Evolutionary conservation across 108 stramenopile species (phyloP), one percentile per base, ranked within the genome.

Genomic region (Nitzschia sp.): DNA sequence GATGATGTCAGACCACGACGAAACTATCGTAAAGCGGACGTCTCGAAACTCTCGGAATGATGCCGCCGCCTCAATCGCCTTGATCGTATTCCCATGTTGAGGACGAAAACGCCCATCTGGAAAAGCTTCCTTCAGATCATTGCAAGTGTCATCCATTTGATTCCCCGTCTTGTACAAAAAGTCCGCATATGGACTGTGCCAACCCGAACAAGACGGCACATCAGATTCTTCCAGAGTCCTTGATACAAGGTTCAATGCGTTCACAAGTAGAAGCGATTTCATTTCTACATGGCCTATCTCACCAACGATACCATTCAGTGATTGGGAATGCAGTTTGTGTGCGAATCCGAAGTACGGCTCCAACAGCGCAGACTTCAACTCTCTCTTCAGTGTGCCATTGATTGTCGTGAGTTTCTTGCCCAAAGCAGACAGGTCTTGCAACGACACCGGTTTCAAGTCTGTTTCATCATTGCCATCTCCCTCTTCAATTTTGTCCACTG

Each of bases 41-140:
- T 72, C 71, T 15, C 53, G 64, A 51, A 74, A 57, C 50, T 68
- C 65, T 8, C 73, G 73, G 21, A 74, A 74, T 0, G 65, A 48
- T 0, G 73, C 53, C 15, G 73, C 73, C 11, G 73, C 65, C 8
- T 41, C 11, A 8, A 74, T 54, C 6, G 73, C 65, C 20, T 8
- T 1, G 19, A 52, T 14, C 6, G 40, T 46, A 34, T 71, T 63
- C 17, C 34, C 41, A 63, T 57, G 19, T 37, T 68, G 54, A 20
- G 67, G 67, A 6, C 55, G 67, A 25, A 68, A 56, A 2, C 53
- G 40, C 3, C 55, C 67, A 53, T 68, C 67, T 24, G 67, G 67
- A 25, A 50, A 68, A 0, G 67, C 59, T 15, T 12, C 14, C 19
- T 26, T 38, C 8, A 71, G 63, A 21, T 54, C 25, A 2, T 53